Evolutionary conservation across 2,329 filamentous ascomycete genomes (phyloP).

Genomic region (Epichloe typhina): DNA sequence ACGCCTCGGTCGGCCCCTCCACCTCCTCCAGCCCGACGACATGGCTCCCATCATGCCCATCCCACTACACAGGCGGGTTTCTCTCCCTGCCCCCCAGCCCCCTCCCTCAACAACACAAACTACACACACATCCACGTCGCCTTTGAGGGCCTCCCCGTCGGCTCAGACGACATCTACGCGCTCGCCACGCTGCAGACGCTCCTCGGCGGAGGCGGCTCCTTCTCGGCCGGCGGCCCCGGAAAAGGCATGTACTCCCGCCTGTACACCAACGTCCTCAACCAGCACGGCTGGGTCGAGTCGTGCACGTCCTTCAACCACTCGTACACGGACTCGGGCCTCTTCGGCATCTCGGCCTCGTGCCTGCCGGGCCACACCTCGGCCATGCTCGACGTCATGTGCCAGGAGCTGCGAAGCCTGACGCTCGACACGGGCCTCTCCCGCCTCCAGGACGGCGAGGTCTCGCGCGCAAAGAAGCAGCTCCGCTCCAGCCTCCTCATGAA

Average conservation of each 20-base stretch:
- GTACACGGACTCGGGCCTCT: conserved; percentile 90
- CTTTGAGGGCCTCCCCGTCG: conserved; percentile 88
- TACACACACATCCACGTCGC: conserved; percentile 91
- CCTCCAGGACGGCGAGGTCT: conserved; percentile 65
- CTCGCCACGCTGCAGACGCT: conserved; percentile 91
- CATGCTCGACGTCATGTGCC: conserved; percentile 94
- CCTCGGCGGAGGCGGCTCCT: conserved; percentile 88
- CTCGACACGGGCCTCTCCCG: conserved; percentile 61
- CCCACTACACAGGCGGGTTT: conserved; percentile 90
- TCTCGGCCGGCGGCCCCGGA: conserved; percentile 88
- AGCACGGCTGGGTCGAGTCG: conserved; percentile 93
- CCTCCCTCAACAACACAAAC: conserved; percentile 65
- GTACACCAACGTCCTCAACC: conserved; percentile 95
- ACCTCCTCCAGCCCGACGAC: conserved; percentile 25
- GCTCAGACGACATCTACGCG: conserved; percentile 86
- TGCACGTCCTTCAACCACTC: conserved; percentile 96
- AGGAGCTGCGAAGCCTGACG: conserved; percentile 68
- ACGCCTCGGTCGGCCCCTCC: conserved; percentile 39
- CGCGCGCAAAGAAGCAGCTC: conserved; percentile 92
- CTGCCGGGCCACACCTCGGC: conserved; percentile 60
- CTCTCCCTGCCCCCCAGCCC: conserved; percentile 72
- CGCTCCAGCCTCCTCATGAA: conserved; percentile 90
- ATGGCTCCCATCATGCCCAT: conserved; percentile 36
- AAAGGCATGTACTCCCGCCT: conserved; percentile 99
- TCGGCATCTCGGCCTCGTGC: conserved; percentile 84